Evolutionary conservation across 306 rosid species (phyloP), one percentile per base, ranked within the genome.

Genomic region (Sophora flavescens): DNA sequence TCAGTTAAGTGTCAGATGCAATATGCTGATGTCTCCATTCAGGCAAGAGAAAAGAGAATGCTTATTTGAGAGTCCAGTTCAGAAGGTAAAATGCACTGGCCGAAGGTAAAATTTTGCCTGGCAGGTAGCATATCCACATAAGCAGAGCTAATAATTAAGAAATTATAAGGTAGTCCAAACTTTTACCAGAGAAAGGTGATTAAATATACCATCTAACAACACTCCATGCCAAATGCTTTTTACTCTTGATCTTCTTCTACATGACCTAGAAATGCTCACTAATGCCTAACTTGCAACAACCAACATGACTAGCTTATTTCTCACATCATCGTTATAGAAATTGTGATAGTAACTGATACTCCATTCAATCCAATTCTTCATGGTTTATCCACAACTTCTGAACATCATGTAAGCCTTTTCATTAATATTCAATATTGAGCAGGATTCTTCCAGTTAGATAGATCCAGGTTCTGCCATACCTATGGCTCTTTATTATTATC

Each of bases 371-470:
- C 45, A 2, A 74, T 53, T 69, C 59, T 74, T 52, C 53, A 38
- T 39, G 68, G 63, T 69, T 30, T 17, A 18, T 54, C 38, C 8
- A 45, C 30, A 74, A 8, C 60, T 63, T 56, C 68, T 14, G 58
- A 79, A 38, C 33, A 75, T 53, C 74, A 74, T 64, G 22, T 52
- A 50, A 75, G 39, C 72, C 44, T 56, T 82, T 42, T 70, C 58
- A 28, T 3, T 11, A 30, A 47, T 28, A 51, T 41, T 41, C 11
- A 45, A 15, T 15, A 44, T 18, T 47, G 30, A 15, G 62, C 30
- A 47, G 56, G 26, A 38, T 33, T 17, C 14, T 26, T 58, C 41
- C 17, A 57, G 44, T 57, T 6, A 28, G n/a, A 9, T 11, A 15
- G 56, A 74, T 74, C 50, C 51, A 16, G 14, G 47, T 50, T 70